Percentiles rank a stretch among this genome's conserved stretches.
Evolutionary conservation across 1,139 yeast genomes (phyloP).

Genomic region (Blastobotrys elegans): DNA sequence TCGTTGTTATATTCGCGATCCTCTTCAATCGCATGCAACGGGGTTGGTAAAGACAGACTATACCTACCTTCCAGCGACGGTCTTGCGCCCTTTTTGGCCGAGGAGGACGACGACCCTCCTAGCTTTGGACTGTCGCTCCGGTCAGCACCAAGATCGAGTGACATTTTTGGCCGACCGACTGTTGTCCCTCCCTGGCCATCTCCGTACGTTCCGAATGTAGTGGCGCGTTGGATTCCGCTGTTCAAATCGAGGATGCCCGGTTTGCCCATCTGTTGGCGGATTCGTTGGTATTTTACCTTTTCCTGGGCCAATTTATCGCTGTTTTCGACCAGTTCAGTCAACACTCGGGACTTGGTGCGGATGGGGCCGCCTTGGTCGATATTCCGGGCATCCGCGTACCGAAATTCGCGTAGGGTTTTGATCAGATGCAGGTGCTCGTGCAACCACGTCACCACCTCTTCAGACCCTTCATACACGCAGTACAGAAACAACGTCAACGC

Average conservation of each 20-base stretch:
- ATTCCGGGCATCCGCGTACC: conserved; percentile 31
- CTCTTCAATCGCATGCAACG: conserved; percentile 20
- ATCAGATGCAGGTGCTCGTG: conserved; percentile 71
- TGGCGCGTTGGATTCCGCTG: background rate
- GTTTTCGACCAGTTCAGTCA: conserved; percentile 29
- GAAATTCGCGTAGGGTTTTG: conserved; percentile 57
- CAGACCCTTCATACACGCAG: conserved; percentile 80
- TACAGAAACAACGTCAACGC: conserved; percentile 82
- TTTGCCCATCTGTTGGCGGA: conserved; percentile 31
- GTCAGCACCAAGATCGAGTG: conserved; percentile 15
- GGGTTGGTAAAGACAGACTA: conserved; percentile 18
- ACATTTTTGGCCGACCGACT: conserved; percentile 16
- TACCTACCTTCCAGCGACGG: conserved; percentile 15
- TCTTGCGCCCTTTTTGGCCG: background rate
- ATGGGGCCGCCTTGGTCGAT: conserved; percentile 32
- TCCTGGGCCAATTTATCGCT: conserved; percentile 30
- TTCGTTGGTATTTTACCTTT: conserved; percentile 28
- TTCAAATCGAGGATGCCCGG: conserved; percentile 29
- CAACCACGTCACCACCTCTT: conserved; percentile 83
- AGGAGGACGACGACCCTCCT: too few species aligned
- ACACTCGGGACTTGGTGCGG: conserved; percentile 30
- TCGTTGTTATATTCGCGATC: conserved; percentile 13
- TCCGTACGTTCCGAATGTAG: background rate
- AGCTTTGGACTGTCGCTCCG: background rate
- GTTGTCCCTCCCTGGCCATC: background rate